Conservation (phyloP, 78 protist species). For the Tieghemostelium lacteum region DNA sequence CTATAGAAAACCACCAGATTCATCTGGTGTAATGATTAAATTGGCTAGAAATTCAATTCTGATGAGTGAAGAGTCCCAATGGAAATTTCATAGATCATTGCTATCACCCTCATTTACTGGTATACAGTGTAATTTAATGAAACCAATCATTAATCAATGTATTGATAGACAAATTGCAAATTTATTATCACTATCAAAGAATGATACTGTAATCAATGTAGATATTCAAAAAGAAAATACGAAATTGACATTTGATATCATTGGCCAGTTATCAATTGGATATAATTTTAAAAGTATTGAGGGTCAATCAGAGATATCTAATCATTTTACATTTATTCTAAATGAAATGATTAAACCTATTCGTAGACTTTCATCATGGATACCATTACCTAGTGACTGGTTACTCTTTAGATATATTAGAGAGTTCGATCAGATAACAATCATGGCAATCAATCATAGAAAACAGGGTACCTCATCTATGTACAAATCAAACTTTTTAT, state of each 20-base stretch:
- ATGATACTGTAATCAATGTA: not conserved
- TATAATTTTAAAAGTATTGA: no score
- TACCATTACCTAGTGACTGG: conserved; percentile 25
- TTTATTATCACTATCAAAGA: no score
- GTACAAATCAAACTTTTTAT: conserved; percentile 13
- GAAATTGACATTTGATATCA: conserved; percentile 46
- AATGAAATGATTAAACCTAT: conserved; percentile 68
- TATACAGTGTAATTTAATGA: conserved; percentile 29
- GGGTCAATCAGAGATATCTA: no score
- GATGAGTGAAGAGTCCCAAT: conserved; percentile 35
- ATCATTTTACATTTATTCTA: conserved; percentile 41
- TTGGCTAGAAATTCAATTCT: conserved; percentile 49
- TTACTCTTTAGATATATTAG: conserved; percentile 1
- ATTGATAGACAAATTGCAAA: no score
- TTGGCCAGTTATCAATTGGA: conserved; percentile 57
- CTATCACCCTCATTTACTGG: conserved; percentile 15
- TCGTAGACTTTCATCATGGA: conserved; percentile 36
- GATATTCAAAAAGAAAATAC: conserved; percentile 24
- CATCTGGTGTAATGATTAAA: conserved; percentile 46
- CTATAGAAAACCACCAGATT: conserved; percentile 51
- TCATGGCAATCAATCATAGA: not conserved
- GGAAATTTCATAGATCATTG: conserved; percentile 31
- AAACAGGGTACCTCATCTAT: not conserved
- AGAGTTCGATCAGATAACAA: conserved; percentile 9
- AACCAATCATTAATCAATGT: not conserved